Evolutionary conservation across 176 grass and related monocot genomes (phyloP).

Genomic region (barley (Hordeum vulgare)): MorexV3_pseudomolecules_assembly NC_058524.1:244440724-244441223

Average conservation of each 20-base stretch:
- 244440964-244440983: background rate
- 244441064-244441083: slow-evolving; percentile 76
- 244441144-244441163: slow-evolving; percentile 77
- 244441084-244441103: slow-evolving; percentile 76
- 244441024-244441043: background rate
- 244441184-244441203: slow-evolving; percentile 78
- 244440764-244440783: slow-evolving; percentile 54
- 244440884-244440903: background rate
- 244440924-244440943: background rate
- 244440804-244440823: slow-evolving; percentile 71
- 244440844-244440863: background rate
- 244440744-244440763: slow-evolving; percentile 72
- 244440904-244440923: background rate
- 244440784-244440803: slow-evolving; percentile 53
- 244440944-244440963: background rate
- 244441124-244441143: slow-evolving; percentile 80
- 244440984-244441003: background rate
- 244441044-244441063: slow-evolving; percentile 69
- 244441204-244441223: slow-evolving; percentile 72
- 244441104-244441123: slow-evolving; percentile 76
- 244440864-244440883: background rate
- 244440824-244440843: slow-evolving; percentile 40
- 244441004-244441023: slow-evolving; percentile 1
- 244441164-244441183: slow-evolving; percentile 79
- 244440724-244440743: slow-evolving; percentile 66